These are phyloP conservation scores for Arachis monticola DNA, from an alignment of 331 rosid genomes.

Conservation along the genomic window DNA sequence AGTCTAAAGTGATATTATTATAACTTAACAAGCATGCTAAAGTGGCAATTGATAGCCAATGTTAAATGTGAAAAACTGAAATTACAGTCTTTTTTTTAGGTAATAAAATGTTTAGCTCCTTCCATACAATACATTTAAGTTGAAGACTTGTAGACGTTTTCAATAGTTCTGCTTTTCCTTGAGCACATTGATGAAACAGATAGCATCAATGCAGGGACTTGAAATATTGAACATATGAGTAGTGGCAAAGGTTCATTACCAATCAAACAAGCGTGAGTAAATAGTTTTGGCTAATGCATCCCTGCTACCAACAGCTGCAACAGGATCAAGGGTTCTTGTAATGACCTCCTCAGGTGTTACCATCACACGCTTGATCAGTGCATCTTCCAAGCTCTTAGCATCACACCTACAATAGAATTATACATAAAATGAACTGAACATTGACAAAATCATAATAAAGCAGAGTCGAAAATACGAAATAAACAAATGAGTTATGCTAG, in stretches of 20 bases:
- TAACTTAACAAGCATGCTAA: background rate
- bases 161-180: constrained; percentile 21
- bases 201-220: background rate
- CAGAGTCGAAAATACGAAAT: constrained; percentile 34
- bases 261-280: constrained; percentile 93
- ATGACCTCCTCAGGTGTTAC: constrained; percentile 97
- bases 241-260: constrained; percentile 60
- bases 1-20: constrained; percentile 13
- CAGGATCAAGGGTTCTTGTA: constrained; percentile 97
- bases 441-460: constrained; percentile 15
- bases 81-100: background rate
- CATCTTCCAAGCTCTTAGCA: constrained; percentile 93
- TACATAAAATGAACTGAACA: constrained; percentile 27
- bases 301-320: constrained; percentile 89
- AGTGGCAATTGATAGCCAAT: constrained; percentile 14
- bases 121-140: constrained; percentile 17
- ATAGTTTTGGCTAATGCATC: constrained; percentile 94
- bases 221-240: constrained; percentile 28
- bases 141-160: constrained; percentile 13
- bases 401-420: constrained; percentile 60
- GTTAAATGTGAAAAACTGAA: constrained; percentile 1
- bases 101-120: constrained; percentile 4
- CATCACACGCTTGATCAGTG: constrained; percentile 95
- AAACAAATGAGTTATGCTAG: constrained; percentile 34
- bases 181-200: constrained; percentile 20